Conservation (phyloP, 202 grass and related monocot genomes). For the Miscanthus sacchariflorus region DNA sequence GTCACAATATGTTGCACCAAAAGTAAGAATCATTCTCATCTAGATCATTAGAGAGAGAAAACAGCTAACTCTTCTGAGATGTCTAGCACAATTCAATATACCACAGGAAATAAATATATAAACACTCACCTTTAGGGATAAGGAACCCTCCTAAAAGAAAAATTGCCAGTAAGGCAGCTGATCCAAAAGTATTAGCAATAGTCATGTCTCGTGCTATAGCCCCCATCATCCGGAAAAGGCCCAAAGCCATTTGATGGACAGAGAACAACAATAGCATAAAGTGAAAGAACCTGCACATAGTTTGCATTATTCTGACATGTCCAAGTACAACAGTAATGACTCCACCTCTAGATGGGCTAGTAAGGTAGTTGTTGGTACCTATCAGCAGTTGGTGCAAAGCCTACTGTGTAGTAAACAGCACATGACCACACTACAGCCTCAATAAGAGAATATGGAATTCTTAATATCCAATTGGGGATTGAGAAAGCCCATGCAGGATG, state of each 20-base stretch:
- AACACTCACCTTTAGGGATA: conserved; percentile 66
- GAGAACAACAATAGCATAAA: conserved; percentile 76
- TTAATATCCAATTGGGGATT: conserved; percentile 75
- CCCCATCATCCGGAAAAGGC: conserved; percentile 79
- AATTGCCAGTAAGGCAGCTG: conserved; percentile 56
- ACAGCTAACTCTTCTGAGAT: neutral
- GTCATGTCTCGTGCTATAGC: conserved; percentile 68
- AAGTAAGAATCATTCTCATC: neutral
- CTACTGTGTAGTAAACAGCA: conserved; percentile 77
- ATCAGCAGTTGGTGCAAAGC: conserved; percentile 62
- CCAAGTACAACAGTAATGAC: neutral
- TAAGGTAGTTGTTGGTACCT: conserved; percentile 48
- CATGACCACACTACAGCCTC: conserved; percentile 81
- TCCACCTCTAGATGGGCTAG: neutral
- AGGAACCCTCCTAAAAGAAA: conserved; percentile 84
- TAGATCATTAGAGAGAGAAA: neutral
- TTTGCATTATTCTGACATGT: conserved; percentile 7
- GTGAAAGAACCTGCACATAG: conserved; percentile 61
- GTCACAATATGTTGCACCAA: neutral
- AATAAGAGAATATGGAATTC: conserved; percentile 72
- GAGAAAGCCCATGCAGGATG: conserved; percentile 83
- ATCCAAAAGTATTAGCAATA: conserved; percentile 79
- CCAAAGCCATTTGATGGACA: conserved; percentile 84
- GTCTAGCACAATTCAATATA: neutral
- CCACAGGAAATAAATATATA: neutral